Percentiles rank a stretch among this genome's conserved stretches.
Conservation (phyloP, 176 grass and related monocot species). For the Aegilops bicornis region DNA sequence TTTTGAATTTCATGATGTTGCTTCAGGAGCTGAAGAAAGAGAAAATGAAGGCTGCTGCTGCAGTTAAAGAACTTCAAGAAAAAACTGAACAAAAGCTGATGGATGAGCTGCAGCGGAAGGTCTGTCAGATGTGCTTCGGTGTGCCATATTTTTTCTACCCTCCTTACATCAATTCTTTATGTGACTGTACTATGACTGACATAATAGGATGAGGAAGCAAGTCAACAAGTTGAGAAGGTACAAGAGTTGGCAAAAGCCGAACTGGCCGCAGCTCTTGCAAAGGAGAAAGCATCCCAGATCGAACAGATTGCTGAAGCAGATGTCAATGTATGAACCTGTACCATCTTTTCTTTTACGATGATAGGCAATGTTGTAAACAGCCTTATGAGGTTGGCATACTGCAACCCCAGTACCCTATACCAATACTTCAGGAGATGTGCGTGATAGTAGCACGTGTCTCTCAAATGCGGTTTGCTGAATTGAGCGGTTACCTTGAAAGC, state of each 20-base stretch:
- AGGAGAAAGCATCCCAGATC: constrained; percentile 89
- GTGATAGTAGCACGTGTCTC: neutral
- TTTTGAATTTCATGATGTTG: constrained; percentile 31
- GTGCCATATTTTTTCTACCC: neutral
- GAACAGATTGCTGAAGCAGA: constrained; percentile 95
- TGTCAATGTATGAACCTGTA: constrained; percentile 70
- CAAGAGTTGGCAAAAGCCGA: constrained; percentile 84
- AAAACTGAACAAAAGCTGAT: constrained; percentile 64
- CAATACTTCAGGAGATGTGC: neutral
- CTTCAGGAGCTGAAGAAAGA: constrained; percentile 92
- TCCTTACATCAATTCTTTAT: neutral
- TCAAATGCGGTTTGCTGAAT: neutral
- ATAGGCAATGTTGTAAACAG: neutral
- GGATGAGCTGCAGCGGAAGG: constrained; percentile 82
- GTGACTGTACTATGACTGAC: constrained; percentile 4
- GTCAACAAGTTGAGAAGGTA: constrained; percentile 65
- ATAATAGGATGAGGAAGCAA: constrained; percentile 76
- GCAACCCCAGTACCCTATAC: neutral
- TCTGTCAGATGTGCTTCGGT: constrained; percentile 23
- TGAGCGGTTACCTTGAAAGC: neutral
- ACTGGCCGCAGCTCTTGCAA: constrained; percentile 74
- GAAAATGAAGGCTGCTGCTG: constrained; percentile 57
- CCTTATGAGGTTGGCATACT: constrained; percentile 10
- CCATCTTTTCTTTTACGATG: constrained; percentile 31
- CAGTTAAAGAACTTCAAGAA: constrained; percentile 71